phyloP scores from a whole-genome alignment of 352 stramenopile genomes.

The Phytopythium chamaehyphon region DNA sequence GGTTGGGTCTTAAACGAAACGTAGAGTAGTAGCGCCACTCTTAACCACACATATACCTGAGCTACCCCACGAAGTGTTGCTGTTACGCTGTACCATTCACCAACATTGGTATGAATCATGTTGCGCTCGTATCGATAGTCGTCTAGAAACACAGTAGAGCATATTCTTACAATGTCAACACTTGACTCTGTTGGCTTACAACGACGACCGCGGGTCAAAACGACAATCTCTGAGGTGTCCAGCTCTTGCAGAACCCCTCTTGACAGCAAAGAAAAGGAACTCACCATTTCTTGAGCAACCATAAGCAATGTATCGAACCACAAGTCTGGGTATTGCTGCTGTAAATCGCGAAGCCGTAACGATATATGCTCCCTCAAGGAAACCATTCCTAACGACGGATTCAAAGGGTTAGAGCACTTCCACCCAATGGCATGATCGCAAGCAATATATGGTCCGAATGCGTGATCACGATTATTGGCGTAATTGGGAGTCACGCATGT shows the following conservation, averaged over 20 bases:
- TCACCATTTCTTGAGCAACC: slow-evolving; percentile 11
- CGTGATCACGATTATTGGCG: not conserved
- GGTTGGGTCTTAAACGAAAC: slow-evolving; percentile 6
- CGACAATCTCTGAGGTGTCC: slow-evolving; percentile 25
- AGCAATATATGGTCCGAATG: not conserved
- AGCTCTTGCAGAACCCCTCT: slow-evolving; percentile 11
- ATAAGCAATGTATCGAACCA: slow-evolving; percentile 9
- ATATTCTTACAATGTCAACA: slow-evolving; percentile 2
- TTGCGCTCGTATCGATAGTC: slow-evolving; percentile 55
- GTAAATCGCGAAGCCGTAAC: slow-evolving; percentile 14
- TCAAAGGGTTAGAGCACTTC: slow-evolving; percentile 19
- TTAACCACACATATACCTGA: slow-evolving; percentile 48
- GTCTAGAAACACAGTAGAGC: slow-evolving; percentile 34
- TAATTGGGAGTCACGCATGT: slow-evolving; percentile 5
- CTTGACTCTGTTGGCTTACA: slow-evolving; percentile 3
- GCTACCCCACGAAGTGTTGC: slow-evolving; percentile 23
- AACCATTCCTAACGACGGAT: slow-evolving; percentile 9
- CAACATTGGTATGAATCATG: slow-evolving; percentile 26
- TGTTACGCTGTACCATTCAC: slow-evolving; percentile 26
- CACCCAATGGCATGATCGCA: slow-evolving; percentile 7
- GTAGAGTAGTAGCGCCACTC: slow-evolving; percentile 18
- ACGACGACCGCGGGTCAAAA: slow-evolving; percentile 23
- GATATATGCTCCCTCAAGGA: slow-evolving; percentile 28
- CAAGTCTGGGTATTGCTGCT: slow-evolving; percentile 17
- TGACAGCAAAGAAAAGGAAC: slow-evolving; percentile 8